These are phyloP conservation scores for Pyrenopolyporus hunteri DNA, from an alignment of 495 filamentous ascomycete species.

Conservation along the genomic window DNA sequence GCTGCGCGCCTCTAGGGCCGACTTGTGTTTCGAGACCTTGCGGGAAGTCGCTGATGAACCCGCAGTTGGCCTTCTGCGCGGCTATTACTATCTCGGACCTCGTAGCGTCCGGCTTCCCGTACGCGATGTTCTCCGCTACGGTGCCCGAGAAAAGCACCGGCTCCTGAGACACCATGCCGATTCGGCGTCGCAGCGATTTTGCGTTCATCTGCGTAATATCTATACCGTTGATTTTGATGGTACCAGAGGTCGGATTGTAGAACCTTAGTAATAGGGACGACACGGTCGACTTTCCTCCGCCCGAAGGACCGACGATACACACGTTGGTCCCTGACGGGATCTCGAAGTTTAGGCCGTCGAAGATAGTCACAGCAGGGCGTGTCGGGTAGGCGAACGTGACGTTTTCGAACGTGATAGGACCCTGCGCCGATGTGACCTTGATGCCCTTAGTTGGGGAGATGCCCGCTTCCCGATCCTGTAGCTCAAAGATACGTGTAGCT, in stretches of 20 bases:
- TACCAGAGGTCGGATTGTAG: conserved; percentile 80
- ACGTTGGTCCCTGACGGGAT: conserved; percentile 94
- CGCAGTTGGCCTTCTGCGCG: conserved; percentile 92
- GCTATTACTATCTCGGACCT: conserved; percentile 82
- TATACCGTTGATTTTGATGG: conserved; percentile 80
- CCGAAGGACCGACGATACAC: conserved; percentile 93
- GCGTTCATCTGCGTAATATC: conserved; percentile 89
- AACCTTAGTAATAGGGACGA: conserved; percentile 87
- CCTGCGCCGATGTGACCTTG: conserved; percentile 79
- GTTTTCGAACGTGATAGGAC: conserved; percentile 83
- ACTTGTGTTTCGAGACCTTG: conserved; percentile 95
- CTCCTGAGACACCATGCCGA: conserved; percentile 94
- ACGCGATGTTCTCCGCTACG: conserved; percentile 95
- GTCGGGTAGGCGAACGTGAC: conserved; percentile 90
- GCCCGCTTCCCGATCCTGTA: conserved; percentile 88
- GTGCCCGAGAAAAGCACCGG: conserved; percentile 95
- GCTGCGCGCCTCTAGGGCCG: conserved; percentile 88
- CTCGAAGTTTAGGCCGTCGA: conserved; percentile 84
- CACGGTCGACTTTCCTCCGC: conserved; percentile 95
- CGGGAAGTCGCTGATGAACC: conserved; percentile 95
- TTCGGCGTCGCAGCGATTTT: conserved; percentile 90
- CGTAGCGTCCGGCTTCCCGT: conserved; percentile 82
- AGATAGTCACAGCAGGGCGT: conserved; percentile 86
- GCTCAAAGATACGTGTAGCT: conserved; percentile 90
- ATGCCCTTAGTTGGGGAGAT: conserved; percentile 83